Base-by-base conservation (phyloP, 2,329 filamentous ascomycete genomes). In the Talaromyces albobiverticillius region DNA sequence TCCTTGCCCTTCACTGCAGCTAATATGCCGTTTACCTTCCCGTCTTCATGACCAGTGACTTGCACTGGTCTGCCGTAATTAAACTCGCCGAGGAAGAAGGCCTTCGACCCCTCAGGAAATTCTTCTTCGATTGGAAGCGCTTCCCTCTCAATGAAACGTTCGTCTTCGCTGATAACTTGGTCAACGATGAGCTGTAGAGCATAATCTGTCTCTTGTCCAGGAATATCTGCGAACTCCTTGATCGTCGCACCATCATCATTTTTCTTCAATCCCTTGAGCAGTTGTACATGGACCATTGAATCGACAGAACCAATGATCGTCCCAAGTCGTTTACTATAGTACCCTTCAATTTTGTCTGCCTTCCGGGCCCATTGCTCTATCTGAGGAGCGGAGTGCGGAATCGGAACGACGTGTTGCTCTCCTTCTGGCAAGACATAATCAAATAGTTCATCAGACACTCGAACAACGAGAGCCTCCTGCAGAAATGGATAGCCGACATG, bases 401-500 rank as follows among this genome's bases (percentile, higher is more conserved):
- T 82, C 45, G 85, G 79, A 18, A 88, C 72, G 31, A 92, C 78
- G 46, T 87, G 83, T 38, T 78, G 79, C 55, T 84, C 83, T 58
- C 85, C 80, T 31, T 85, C 79, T 1, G 87, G 81, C 32, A 94
- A 76, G 16, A 85, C 79, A 66, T 96, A 99, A 63, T 89, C 88
- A 68, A 97, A 97, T 25, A 97, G 79, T 69, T 97, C 93, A 67
- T 99, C 94, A 1, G 91, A 93, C 1, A 97, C 89, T 53, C 86
- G 87, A 49, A 90, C 81, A 26, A 99, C 86, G 74, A 93, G 93
- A 51, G 90, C 94, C 74, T 99, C 95, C 63, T 95, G 89, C 59
- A 99, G 75, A 75, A 96, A 99, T 1, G 94, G 94, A 66, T 95
- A 99, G 34, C 93, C 92, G 57, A 97, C 89, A 67, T 90, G 90